These are phyloP conservation scores for Colletotrichum shisoi DNA, from an alignment of 2,329 filamentous ascomycete species.

Conservation along the genomic window DNA sequence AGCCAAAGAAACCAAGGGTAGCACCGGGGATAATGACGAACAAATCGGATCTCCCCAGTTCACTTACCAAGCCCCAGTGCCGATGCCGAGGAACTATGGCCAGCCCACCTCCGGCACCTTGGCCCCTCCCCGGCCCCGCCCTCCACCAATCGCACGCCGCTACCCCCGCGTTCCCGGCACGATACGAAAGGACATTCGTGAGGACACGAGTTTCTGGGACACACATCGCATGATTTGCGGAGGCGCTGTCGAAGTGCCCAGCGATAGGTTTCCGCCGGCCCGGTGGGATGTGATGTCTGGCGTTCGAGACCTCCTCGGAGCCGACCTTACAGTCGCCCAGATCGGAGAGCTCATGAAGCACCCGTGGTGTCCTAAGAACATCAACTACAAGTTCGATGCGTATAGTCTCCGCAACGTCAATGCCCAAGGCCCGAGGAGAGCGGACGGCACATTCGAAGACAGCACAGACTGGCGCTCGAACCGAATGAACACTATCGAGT, in stretches of 20 bases:
- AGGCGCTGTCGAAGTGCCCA: neutral
- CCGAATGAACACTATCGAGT: slow-evolving; percentile 47
- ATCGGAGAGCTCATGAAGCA: slow-evolving; percentile 30
- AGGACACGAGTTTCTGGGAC: slow-evolving; percentile 6
- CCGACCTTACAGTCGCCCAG: slow-evolving; percentile 29
- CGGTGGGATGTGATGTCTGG: slow-evolving; percentile 37
- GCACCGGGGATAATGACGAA: neutral
- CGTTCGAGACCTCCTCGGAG: slow-evolving; percentile 34
- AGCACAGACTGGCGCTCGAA: neutral
- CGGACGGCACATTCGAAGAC: neutral
- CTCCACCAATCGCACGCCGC: slow-evolving; percentile 23
- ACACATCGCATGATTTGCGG: slow-evolving; percentile 7
- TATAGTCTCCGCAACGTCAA: slow-evolving; percentile 14
- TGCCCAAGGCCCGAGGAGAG: neutral
- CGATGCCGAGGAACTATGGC: slow-evolving; percentile 11
- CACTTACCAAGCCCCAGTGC: slow-evolving; percentile 20
- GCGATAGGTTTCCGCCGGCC: neutral
- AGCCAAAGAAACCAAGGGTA: neutral
- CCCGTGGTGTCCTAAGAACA: slow-evolving; percentile 10
- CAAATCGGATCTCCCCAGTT: slow-evolving; percentile 6
- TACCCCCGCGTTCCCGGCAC: slow-evolving; percentile 29
- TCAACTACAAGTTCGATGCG: slow-evolving; percentile 34
- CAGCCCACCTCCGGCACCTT: neutral
- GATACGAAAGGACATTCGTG: slow-evolving; percentile 20
- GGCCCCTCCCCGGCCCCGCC: slow-evolving; percentile 27